These are phyloP conservation scores for Neurospora crassa DNA, from an alignment of 2,329 filamentous ascomycete species.

Conservation along the genomic window DNA sequence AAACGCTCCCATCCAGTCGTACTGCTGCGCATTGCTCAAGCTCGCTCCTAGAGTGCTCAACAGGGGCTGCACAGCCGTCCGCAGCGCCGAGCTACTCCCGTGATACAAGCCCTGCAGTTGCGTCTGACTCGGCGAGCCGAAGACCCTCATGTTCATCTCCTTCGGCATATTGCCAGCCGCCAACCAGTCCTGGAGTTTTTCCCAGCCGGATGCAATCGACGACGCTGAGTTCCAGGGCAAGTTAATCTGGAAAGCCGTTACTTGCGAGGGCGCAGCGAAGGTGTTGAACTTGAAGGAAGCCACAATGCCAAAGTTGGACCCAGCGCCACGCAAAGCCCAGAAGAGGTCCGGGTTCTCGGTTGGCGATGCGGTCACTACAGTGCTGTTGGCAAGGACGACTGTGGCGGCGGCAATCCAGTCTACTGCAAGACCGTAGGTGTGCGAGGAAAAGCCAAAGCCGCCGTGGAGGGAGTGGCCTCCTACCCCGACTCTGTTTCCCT, in stretches of 20 bases:
- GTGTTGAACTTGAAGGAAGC: slow-evolving; percentile 30
- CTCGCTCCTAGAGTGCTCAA: slow-evolving; percentile 15
- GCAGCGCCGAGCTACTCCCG: slow-evolving; percentile 12
- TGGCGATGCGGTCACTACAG: slow-evolving; percentile 22
- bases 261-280: slow-evolving; percentile 24
- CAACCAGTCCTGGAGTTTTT: slow-evolving; percentile 18
- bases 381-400: slow-evolving; percentile 28
- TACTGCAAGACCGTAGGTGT: slow-evolving; percentile 25
- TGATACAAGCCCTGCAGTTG: slow-evolving; percentile 22
- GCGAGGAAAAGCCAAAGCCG: slow-evolving; percentile 30
- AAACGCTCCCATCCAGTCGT: slow-evolving; percentile 22
- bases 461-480: slow-evolving; percentile 31
- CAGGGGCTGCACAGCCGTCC: slow-evolving; percentile 17
- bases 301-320: slow-evolving; percentile 32
- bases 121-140: slow-evolving; percentile 16
- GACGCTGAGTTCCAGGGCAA: slow-evolving; percentile 17
- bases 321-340: slow-evolving; percentile 34
- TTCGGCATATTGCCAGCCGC: slow-evolving; percentile 15
- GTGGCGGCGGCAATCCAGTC: slow-evolving; percentile 27
- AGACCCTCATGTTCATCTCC: slow-evolving; percentile 22
- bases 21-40: slow-evolving; percentile 15
- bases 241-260: slow-evolving; percentile 22
- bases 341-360: slow-evolving; percentile 30
- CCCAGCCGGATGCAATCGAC: slow-evolving; percentile 17
- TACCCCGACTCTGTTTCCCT: slow-evolving; percentile 26